Evolutionary conservation across 176 grass and related monocot species (phyloP).

Genomic region (Puya raimondii): DNA sequence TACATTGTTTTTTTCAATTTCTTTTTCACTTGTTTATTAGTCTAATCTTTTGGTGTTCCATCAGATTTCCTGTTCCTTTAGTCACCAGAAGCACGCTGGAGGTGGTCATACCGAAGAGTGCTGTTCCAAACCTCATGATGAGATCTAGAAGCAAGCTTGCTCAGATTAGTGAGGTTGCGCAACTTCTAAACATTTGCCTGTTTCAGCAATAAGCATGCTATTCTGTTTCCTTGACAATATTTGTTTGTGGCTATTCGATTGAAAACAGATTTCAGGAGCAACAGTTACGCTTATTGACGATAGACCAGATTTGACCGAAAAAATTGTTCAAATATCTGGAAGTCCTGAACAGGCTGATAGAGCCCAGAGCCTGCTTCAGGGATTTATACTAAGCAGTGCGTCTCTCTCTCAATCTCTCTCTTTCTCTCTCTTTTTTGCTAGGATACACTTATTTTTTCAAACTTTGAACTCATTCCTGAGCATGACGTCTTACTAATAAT

Average conservation of each 20-base stretch:
- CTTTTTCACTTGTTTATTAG: constrained; percentile 20
- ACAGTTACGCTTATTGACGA: constrained; percentile 64
- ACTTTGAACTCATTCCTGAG: neutral
- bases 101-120: constrained; percentile 75
- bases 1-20: constrained; percentile 8
- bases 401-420: constrained; percentile 13
- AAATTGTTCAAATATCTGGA: constrained; percentile 86
- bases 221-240: neutral
- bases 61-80: constrained; percentile 65
- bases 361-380: constrained; percentile 82
- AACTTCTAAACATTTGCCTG: constrained; percentile 10
- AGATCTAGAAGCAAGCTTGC: constrained; percentile 93
- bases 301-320: constrained; percentile 42
- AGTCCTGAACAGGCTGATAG: constrained; percentile 81
- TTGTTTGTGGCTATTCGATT: constrained; percentile 15
- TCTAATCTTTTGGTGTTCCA: constrained; percentile 21
- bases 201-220: neutral
- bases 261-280: constrained; percentile 83
- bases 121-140: constrained; percentile 72
- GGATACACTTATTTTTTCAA: constrained; percentile 6
- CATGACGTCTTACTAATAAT: neutral
- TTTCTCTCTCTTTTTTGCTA: neutral
- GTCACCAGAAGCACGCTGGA: constrained; percentile 88
- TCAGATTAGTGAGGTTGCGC: constrained; percentile 79
- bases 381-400: constrained; percentile 98